These are phyloP conservation scores for Glaciozyma antarctica DNA, from an alignment of 768 basidiomycete genomes.

Conservation along the genomic window DNA sequence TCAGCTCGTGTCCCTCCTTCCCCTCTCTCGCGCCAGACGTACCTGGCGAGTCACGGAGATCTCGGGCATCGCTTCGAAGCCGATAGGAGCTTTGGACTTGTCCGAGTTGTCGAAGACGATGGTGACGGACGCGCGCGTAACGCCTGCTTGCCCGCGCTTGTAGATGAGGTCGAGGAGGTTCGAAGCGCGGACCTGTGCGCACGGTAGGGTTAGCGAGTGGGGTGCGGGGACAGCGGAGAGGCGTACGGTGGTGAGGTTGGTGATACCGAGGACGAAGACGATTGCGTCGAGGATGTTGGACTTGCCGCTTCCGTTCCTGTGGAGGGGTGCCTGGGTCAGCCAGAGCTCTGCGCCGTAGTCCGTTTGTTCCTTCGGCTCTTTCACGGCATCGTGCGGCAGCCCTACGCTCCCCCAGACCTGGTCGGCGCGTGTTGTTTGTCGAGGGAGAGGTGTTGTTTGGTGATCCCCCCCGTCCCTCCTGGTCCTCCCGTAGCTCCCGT, in stretches of 20 bases:
- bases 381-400: background rate
- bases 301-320: constrained; percentile 79
- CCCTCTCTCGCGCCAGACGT: constrained; percentile 26
- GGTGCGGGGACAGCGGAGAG: background rate
- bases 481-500: too few species aligned
- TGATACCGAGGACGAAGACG: constrained; percentile 95
- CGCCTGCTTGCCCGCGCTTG: constrained; percentile 94
- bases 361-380: background rate
- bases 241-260: constrained; percentile 79
- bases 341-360: background rate
- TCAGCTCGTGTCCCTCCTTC: background rate
- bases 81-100: constrained; percentile 67
- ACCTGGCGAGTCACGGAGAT: constrained; percentile 97
- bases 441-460: background rate
- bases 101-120: constrained; percentile 99
- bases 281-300: constrained; percentile 99
- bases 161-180: constrained; percentile 98
- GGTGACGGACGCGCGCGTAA: constrained; percentile 94
- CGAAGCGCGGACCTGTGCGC: constrained; percentile 70
- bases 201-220: background rate
- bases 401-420: background rate
- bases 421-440: background rate
- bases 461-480: background rate
- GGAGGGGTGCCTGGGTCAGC: background rate
- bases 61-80: constrained; percentile 67